Conservation (phyloP, 805 yeast species). For the Lachancea meyersii region DNA sequence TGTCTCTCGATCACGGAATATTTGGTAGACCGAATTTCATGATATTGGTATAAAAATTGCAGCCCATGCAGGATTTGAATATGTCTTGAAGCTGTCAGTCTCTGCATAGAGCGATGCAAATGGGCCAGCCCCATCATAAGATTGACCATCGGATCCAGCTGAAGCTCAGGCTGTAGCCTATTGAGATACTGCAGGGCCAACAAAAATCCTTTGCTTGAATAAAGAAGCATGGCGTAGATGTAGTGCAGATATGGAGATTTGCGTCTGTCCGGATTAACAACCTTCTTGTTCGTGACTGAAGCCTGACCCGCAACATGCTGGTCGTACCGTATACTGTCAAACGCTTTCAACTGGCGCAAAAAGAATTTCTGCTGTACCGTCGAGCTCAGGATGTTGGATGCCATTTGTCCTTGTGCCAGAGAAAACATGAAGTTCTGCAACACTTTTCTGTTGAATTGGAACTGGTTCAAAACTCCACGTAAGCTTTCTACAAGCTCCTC, state of each 20-base stretch:
- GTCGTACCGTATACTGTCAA: slow-evolving; percentile 57
- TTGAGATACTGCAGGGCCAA: slow-evolving; percentile 75
- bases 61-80: slow-evolving; percentile 83
- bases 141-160: slow-evolving; percentile 73
- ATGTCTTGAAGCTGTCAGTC: slow-evolving; percentile 80
- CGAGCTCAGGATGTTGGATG: slow-evolving; percentile 58
- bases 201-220: slow-evolving; percentile 73
- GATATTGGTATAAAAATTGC: slow-evolving; percentile 68
- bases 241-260: slow-evolving; percentile 65
- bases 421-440: slow-evolving; percentile 61
- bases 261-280: slow-evolving; percentile 36
- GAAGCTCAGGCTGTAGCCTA: slow-evolving; percentile 60
- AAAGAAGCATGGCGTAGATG: slow-evolving; percentile 73
- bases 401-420: slow-evolving; percentile 49
- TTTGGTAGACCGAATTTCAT: slow-evolving; percentile 40
- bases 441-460: slow-evolving; percentile 69
- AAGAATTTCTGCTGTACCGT: slow-evolving; percentile 87
- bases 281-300: slow-evolving; percentile 50
- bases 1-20: slow-evolving; percentile 45
- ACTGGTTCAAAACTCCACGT: slow-evolving; percentile 56
- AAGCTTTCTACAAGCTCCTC: slow-evolving; percentile 49
- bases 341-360: slow-evolving; percentile 82
- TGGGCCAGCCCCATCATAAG: slow-evolving; percentile 73
- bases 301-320: slow-evolving; percentile 73
- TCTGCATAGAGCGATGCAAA: slow-evolving; percentile 85